A percentile compares a stretch with the other conserved stretches of the same genome.
Evolutionary conservation across 306 rosid species (phyloP).

Genomic region (Sicyos baderoa): DNA sequence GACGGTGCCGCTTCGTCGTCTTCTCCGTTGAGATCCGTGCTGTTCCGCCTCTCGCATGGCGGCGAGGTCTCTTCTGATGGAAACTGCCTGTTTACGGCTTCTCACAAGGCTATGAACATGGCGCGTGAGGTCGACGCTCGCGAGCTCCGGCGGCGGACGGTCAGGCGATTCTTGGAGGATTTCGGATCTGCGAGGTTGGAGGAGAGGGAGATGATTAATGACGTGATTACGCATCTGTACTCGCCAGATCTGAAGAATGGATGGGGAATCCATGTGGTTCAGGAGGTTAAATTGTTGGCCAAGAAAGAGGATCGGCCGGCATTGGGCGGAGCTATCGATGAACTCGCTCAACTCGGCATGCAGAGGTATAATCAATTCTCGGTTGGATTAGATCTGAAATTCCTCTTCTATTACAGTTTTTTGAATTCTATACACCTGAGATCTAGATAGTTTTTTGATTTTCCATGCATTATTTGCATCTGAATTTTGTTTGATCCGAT

Average conservation of each 20-base stretch:
- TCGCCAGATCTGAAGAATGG: conserved; percentile 83
- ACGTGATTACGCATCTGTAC: conserved; percentile 72
- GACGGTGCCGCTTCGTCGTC: conserved; percentile 16
- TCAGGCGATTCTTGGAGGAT: conserved; percentile 61
- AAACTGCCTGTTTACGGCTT: conserved; percentile 87
- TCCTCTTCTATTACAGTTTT: conserved; percentile 12
- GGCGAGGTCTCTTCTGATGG: conserved; percentile 92
- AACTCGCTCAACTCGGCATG: conserved; percentile 83
- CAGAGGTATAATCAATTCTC: conserved; percentile 42
- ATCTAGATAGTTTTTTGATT: not conserved
- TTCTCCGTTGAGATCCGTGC: conserved; percentile 43
- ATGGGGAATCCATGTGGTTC: conserved; percentile 93
- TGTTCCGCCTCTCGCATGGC: conserved; percentile 78
- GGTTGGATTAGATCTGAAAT: not conserved
- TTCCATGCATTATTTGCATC: conserved; percentile 8
- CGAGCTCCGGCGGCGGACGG: conserved; percentile 75
- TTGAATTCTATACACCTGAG: not conserved
- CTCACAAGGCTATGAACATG: conserved; percentile 60
- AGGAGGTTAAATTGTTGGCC: conserved; percentile 88
- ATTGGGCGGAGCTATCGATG: conserved; percentile 71
- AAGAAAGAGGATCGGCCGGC: conserved; percentile 65
- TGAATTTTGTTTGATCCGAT: conserved; percentile 22
- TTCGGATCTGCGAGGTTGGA: conserved; percentile 50
- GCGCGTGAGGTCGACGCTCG: conserved; percentile 52
- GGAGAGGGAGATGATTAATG: conserved; percentile 49